Evolutionary conservation across 495 filamentous ascomycete genomes (phyloP).

Genomic region (Patellaria atrata): DNA sequence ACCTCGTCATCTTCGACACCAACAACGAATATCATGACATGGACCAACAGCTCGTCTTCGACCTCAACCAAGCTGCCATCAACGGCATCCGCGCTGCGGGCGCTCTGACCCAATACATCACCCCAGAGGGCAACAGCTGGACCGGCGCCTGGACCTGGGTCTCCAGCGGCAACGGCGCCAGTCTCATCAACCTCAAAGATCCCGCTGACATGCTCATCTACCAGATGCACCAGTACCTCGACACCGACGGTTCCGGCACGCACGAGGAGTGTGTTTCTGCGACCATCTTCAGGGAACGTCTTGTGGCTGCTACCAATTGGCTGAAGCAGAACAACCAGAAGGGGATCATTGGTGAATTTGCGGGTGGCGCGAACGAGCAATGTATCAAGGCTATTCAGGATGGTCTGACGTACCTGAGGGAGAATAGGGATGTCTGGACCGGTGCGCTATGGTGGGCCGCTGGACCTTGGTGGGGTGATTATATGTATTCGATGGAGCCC

Average conservation of each 20-base stretch:
- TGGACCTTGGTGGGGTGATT: constrained; percentile 45
- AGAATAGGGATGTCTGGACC: constrained; percentile 55
- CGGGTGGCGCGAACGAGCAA: constrained; percentile 49
- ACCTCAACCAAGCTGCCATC: constrained; percentile 66
- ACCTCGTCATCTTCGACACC: constrained; percentile 50
- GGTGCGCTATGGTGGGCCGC: constrained; percentile 57
- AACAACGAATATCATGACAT: constrained; percentile 70
- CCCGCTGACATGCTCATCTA: constrained; percentile 46
- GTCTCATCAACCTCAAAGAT: constrained; percentile 44
- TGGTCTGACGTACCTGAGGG: constrained; percentile 44
- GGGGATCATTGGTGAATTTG: constrained; percentile 58
- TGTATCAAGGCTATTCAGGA: constrained; percentile 54
- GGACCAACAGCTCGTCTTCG: constrained; percentile 52
- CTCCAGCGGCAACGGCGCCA: constrained; percentile 36
- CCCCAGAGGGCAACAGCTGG: constrained; percentile 58
- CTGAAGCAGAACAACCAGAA: constrained; percentile 52
- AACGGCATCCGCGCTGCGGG: constrained; percentile 56
- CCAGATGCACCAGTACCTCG: constrained; percentile 50
- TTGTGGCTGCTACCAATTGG: constrained; percentile 53
- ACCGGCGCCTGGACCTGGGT: constrained; percentile 48
- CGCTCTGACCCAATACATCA: constrained; percentile 60
- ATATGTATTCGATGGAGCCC: constrained; percentile 50
- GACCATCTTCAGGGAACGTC: constrained; percentile 51
- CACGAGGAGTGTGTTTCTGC: constrained; percentile 41
- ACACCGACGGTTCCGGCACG: constrained; percentile 49